phyloP scores from a whole-genome alignment of 768 basidiomycete genomes.

The Butyriboletus loyo region DNA sequence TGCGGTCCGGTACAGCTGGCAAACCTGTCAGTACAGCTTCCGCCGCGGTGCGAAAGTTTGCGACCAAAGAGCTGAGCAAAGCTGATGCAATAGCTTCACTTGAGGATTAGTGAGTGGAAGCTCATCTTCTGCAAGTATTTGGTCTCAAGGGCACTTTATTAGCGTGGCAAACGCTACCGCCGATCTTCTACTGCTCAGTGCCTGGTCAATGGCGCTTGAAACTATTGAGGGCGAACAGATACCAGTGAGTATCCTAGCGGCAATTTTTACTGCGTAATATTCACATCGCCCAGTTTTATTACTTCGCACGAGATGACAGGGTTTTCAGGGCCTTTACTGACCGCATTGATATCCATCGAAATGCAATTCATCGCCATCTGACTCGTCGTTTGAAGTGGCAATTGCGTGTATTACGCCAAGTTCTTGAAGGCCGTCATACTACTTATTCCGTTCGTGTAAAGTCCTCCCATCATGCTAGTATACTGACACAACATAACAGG shows the following conservation, averaged over 20 bases:
- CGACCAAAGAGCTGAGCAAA: constrained; percentile 80
- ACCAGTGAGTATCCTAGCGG: constrained; percentile 51
- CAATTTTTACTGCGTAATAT: background rate
- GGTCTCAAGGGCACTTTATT: background rate
- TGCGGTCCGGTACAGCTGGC: constrained; percentile 63
- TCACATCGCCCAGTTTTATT: constrained; percentile 53
- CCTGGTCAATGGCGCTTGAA: constrained; percentile 69
- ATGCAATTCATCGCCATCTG: constrained; percentile 45
- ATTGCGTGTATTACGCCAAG: constrained; percentile 56
- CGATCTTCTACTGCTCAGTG: constrained; percentile 78
- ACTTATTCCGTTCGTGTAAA: constrained; percentile 57
- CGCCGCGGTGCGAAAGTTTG: constrained; percentile 77
- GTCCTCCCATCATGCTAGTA: background rate
- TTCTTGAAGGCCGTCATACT: constrained; percentile 62
- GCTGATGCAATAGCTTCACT: constrained; percentile 75
- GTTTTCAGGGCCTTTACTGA: constrained; percentile 68
- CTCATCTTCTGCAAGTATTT: background rate
- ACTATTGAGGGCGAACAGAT: constrained; percentile 60
- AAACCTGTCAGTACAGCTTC: constrained; percentile 76
- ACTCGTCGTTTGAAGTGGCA: constrained; percentile 69
- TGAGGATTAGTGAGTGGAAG: constrained; percentile 80
- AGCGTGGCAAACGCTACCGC: constrained; percentile 88
- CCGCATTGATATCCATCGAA: constrained; percentile 37
- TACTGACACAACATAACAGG: constrained; percentile 34
- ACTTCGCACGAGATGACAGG: constrained; percentile 91